Evolutionary conservation across 441 rosid species (phyloP).

Genomic region (Brassica balearica): DNA sequence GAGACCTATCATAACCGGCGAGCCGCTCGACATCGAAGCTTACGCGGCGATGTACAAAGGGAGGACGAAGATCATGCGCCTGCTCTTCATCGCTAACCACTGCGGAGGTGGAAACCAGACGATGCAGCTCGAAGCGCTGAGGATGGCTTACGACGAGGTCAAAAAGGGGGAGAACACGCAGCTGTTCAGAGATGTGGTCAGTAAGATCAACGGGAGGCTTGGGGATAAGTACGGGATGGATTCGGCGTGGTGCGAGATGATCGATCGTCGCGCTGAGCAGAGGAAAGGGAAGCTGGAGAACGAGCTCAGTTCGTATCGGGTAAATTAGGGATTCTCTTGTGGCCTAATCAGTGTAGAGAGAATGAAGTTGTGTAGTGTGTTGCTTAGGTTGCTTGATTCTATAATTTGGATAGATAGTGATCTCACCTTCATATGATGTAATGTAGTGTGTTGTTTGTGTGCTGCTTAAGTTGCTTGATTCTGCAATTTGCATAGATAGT

Average conservation of each 20-base stretch:
- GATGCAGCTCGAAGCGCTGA: constrained; percentile 80
- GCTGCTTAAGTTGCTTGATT: neutral
- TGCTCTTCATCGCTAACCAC: constrained; percentile 75
- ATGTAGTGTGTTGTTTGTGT: neutral
- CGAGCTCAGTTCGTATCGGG: constrained; percentile 94
- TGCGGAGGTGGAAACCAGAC: constrained; percentile 65
- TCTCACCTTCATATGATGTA: neutral
- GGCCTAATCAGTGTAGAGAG: constrained; percentile 22
- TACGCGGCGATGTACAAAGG: constrained; percentile 84
- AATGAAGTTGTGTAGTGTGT: neutral
- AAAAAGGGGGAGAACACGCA: constrained; percentile 93
- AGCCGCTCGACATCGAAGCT: constrained; percentile 90
- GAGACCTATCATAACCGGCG: constrained; percentile 78
- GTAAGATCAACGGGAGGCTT: constrained; percentile 69
- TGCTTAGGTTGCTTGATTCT: neutral
- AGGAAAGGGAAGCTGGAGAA: constrained; percentile 87
- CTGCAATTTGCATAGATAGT: neutral
- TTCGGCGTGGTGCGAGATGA: constrained; percentile 67
- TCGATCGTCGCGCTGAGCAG: constrained; percentile 83
- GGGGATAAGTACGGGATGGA: constrained; percentile 72
- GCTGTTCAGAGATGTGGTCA: constrained; percentile 78
- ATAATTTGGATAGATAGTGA: neutral
- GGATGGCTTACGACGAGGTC: constrained; percentile 94
- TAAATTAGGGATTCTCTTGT: constrained; percentile 40
- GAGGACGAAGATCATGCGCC: constrained; percentile 80